These are phyloP conservation scores for Candida dajiaensis DNA, from an alignment of 805 yeast species.

Conservation along the genomic window DNA sequence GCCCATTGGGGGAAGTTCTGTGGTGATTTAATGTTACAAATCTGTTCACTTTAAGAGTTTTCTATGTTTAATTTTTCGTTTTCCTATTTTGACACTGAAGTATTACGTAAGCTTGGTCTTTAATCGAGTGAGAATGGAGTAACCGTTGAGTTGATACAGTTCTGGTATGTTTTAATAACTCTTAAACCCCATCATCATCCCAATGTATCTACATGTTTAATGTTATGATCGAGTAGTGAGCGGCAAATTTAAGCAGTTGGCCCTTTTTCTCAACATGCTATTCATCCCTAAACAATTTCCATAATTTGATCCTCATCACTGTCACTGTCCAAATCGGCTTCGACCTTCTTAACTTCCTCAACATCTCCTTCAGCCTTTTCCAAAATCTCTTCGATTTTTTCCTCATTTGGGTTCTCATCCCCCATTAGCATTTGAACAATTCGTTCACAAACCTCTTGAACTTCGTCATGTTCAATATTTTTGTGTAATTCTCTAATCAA, in stretches of 20 bases:
- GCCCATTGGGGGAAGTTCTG: neutral
- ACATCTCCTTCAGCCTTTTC: constrained; percentile 33
- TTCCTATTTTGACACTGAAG: too few species aligned
- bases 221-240: too few species aligned
- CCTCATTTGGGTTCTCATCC: constrained; percentile 60
- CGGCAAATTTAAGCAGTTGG: too few species aligned
- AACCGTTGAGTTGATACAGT: too few species aligned
- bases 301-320: constrained; percentile 28
- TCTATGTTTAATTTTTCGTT: neutral
- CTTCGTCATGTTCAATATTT: constrained; percentile 37
- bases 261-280: too few species aligned
- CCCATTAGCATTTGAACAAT: constrained; percentile 88
- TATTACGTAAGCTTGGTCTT: too few species aligned
- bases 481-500: constrained; percentile 82
- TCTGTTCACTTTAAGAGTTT: neutral
- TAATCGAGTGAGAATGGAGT: too few species aligned
- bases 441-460: constrained; percentile 72
- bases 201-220: too few species aligned
- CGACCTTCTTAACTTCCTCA: constrained; percentile 26
- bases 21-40: neutral
- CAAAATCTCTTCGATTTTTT: constrained; percentile 41
- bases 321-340: constrained; percentile 13
- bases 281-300: constrained; percentile 26
- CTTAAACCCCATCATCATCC: too few species aligned
- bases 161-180: too few species aligned